Evolutionary conservation across 495 filamentous ascomycete species (phyloP), one percentile per base, ranked within the genome.

Genomic region (Daldinia decipiens): DNA sequence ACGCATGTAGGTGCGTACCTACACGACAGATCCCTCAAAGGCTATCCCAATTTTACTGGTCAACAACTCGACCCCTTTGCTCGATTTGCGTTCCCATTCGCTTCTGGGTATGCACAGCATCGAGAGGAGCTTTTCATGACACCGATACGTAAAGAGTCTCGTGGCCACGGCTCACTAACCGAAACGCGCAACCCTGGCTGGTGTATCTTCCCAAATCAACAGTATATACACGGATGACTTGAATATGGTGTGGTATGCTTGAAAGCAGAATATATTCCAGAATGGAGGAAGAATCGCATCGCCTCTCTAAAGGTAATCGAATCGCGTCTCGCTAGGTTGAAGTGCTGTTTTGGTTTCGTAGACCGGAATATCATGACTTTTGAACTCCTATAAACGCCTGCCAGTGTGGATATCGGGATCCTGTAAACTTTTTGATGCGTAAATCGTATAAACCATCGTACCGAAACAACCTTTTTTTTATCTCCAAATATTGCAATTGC

Each of bases 381-480:
- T 68, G 29, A 59, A 63, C 60, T 45, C 62, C 65, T 43, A 57
- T 47, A 19, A 59, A 72, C 70, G 60, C 65, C 70, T 62, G 56
- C 45, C 34, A 32, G 65, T 62, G 38, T 65, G 38, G 61, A 68
- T 65, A 68, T 72, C 50, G 56, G 51, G 32, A 65, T 62, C 39
- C 65, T 27, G 60, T 68, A 21, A 47, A 24, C 24, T 55, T 47
- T 27, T 40, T 55, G 29, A 55, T 50, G 47, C 56, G 62, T 67
- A 40, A 47, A 43, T 65, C 61, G 55, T 63, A 32, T 65, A n/a
- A 32, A 52, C 34, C 65, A 39, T 68, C 53, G 55, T 43, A 57
- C 51, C 57, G 40, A 68, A 68, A 51, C 57, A 59, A 62, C 65
- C 62, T 50, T 72, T 72, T 68, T 65, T 13, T 52, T 51, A 62